Evolutionary conservation across 306 rosid genomes (phyloP).

Genomic region (Senna siamea): DNA sequence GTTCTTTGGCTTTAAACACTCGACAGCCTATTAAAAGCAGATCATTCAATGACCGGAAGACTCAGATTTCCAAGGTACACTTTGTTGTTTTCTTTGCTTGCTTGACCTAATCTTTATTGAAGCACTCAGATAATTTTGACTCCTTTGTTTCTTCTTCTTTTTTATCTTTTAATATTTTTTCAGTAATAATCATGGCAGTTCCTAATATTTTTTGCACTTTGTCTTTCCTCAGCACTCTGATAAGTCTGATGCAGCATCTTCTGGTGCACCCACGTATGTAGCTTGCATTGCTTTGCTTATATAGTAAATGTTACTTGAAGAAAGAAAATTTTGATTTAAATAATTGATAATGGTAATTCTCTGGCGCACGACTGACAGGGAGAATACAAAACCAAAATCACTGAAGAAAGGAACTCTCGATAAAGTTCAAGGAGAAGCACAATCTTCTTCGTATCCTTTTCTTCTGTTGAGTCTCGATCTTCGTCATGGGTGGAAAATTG

Average conservation of each 20-base stretch:
- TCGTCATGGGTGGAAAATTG: slow-evolving; percentile 19
- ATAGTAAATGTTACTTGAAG: slow-evolving; percentile 14
- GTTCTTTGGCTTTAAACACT: slow-evolving; percentile 53
- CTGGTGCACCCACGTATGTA: slow-evolving; percentile 64
- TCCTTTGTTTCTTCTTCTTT: slow-evolving; percentile 14
- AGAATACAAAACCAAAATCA: slow-evolving; percentile 60
- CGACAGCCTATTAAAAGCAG: slow-evolving; percentile 58
- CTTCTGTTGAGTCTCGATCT: slow-evolving; percentile 28
- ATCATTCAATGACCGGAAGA: slow-evolving; percentile 58
- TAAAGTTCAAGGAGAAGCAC: slow-evolving; percentile 60
- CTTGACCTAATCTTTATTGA: slow-evolving; percentile 25
- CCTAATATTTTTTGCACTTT: slow-evolving; percentile 42
- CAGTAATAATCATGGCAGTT: slow-evolving; percentile 30
- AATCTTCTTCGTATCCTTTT: slow-evolving; percentile 80
- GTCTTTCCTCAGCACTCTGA: slow-evolving; percentile 59
- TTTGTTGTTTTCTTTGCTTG: slow-evolving; percentile 28
- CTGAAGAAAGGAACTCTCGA: slow-evolving; percentile 49
- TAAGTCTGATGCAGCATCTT: slow-evolving; percentile 62
- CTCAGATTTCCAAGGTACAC: slow-evolving; percentile 55
- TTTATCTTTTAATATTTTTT: background rate
- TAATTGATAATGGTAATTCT: slow-evolving; percentile 22
- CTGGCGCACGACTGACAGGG: slow-evolving; percentile 54
- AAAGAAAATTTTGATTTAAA: background rate
- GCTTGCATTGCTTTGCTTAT: slow-evolving; percentile 31
- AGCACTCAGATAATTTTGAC: slow-evolving; percentile 22